Evolutionary conservation across 768 basidiomycete genomes (phyloP), one percentile per base, ranked within the genome.

Genomic region (Postia placenta): DNA sequence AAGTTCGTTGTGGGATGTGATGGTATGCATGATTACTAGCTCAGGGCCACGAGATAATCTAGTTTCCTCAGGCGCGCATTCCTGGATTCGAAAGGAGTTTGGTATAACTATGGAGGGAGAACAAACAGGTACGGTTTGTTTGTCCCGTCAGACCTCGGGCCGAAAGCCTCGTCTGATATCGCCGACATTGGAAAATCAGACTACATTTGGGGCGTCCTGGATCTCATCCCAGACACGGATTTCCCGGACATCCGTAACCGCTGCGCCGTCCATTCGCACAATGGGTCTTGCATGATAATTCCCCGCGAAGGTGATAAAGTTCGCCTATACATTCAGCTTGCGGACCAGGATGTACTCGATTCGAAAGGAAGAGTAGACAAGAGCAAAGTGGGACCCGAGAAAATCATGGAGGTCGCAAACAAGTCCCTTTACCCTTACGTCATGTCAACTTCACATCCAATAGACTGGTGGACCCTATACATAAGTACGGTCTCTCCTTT

Each of bases 191-290:
- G n/a, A n/a, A n/a, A 12, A 12, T 11, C 71, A 67, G 82, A 90
- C 46, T 85, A 78, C 48, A 73, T 91, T 15, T 92, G 90, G 90
- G 90, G 90, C 2, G 89, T 92, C 2, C 66, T 90, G 17, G 90
- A 80, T 59, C 66, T 72, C 23, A 54, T 72, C 5, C 75, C 78
- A 1, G 66, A 67, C 0, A 76, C 78, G 1, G 65, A 80, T 61
- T 78, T 81, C 54, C 79, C 79, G 0, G 79, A 81, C 57, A 68
- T 74, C 42, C 69, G 79, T 20, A 73, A 72, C 40, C 67, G 69
- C 41, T 65, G 67, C 26, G 71, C 73, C 9, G 67, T 81, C 20
- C 77, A 80, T 59, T 78, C 79, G 4, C 66, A 67, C 41, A 69
- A 71, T 48, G 74, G 77, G 23, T 74, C 74, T 1, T 70, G 71